phyloP scores from a whole-genome alignment of 345 rosid genomes.

The Barbarea vulgaris region DNA sequence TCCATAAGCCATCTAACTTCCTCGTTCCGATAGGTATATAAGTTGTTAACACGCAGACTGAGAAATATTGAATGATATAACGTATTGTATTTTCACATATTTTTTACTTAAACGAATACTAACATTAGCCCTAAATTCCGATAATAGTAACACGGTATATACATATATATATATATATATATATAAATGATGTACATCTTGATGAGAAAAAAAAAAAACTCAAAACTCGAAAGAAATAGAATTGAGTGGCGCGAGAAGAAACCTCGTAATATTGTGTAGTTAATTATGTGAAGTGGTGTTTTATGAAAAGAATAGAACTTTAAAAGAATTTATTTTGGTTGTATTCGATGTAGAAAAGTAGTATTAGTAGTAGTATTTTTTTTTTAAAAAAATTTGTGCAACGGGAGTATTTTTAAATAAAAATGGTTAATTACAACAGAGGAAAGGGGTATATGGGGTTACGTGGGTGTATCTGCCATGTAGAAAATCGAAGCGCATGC shows the following conservation, averaged over 20 bases:
- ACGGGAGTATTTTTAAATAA: background rate
- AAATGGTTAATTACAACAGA: background rate
- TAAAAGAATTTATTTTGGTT: conserved; percentile 20
- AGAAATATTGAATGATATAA: background rate
- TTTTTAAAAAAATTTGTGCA: too few species aligned
- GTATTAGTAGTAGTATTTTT: background rate
- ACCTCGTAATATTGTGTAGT: conserved; percentile 30
- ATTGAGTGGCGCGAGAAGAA: conserved; percentile 40
- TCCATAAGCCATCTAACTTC: background rate
- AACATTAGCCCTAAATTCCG: background rate
- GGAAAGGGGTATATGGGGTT: conserved; percentile 14
- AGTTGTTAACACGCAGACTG: background rate
- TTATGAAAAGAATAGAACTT: conserved; percentile 35
- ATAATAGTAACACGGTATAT: background rate
- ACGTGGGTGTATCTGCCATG: conserved; percentile 41
- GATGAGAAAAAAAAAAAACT: background rate
- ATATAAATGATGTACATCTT: background rate
- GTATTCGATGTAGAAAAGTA: conserved; percentile 25
- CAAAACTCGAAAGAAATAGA: conserved; percentile 6
- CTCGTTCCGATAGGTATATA: background rate
- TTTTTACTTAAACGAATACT: background rate
- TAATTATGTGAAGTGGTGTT: conserved; percentile 16
- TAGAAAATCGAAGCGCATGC: conserved; percentile 50
- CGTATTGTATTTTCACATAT: background rate
- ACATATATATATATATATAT: too few species aligned